These are phyloP conservation scores for Coemansia sp. DNA, from an alignment of 192 early-diverging fungal species.

Conservation along the genomic window DNA sequence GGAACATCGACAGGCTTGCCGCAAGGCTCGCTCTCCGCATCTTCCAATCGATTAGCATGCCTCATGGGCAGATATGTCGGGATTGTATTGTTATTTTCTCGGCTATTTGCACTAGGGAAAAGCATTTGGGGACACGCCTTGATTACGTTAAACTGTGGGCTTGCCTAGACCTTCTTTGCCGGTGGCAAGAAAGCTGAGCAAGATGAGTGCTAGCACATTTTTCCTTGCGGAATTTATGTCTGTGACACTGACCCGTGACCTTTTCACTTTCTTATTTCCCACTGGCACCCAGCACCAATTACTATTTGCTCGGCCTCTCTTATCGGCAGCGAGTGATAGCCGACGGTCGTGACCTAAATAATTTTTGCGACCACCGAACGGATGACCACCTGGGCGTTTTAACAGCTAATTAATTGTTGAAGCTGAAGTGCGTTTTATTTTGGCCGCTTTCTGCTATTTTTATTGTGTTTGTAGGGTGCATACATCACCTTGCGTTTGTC, in stretches of 20 bases:
- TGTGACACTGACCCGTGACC: not conserved
- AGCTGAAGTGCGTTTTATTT: not conserved
- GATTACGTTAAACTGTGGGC: not conserved
- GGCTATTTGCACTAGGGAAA: not conserved
- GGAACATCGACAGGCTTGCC: not conserved
- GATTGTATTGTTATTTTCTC: not conserved
- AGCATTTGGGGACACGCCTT: slow-evolving; percentile 2
- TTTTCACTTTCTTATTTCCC: slow-evolving; percentile 1
- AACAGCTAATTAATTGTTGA: slow-evolving; percentile 2
- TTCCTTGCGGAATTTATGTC: slow-evolving; percentile 10
- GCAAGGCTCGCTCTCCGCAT: slow-evolving; percentile 2
- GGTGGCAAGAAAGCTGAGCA: not conserved
- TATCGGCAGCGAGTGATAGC: not conserved
- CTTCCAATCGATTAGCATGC: slow-evolving; percentile 1
- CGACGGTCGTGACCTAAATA: not conserved
- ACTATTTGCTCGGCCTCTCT: not conserved
- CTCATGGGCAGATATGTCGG: slow-evolving; percentile 5
- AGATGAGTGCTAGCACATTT: not conserved
- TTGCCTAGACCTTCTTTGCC: slow-evolving; percentile 2
- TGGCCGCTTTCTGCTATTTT: not conserved
- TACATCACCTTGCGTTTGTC: slow-evolving; percentile 6
- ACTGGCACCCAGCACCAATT: not conserved
- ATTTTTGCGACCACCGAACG: not conserved
- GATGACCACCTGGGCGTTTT: slow-evolving; percentile 1
- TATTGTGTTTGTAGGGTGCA: slow-evolving; percentile 2